These are phyloP conservation scores for Citrullus mucosospermus DNA, from an alignment of 306 rosid species.

Conservation along the genomic window DNA sequence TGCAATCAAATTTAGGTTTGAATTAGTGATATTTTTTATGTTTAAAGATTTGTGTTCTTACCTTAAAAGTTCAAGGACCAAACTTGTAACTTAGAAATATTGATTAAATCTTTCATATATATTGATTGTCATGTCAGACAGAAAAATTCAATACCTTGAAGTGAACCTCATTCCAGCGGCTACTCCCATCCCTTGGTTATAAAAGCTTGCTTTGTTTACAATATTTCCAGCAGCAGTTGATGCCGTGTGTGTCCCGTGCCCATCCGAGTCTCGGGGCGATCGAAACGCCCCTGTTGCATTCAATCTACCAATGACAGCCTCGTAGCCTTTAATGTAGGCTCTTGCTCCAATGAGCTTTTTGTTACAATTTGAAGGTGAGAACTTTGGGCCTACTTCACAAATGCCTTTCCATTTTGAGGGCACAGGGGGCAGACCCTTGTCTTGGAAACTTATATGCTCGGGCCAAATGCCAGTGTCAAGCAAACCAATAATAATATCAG, in stretches of 20 bases:
- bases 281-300: conserved; percentile 30
- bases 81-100: too few relatives aligned
- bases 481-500: conserved; percentile 47
- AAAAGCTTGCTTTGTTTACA: conserved; percentile 29
- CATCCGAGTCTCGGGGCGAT: conserved; percentile 48
- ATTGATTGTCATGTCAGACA: not conserved
- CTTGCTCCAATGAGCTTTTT: conserved; percentile 63
- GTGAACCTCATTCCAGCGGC: conserved; percentile 55
- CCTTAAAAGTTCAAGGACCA: too few relatives aligned
- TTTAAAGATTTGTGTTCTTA: too few relatives aligned
- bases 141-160: conserved; percentile 8
- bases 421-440: conserved; percentile 26
- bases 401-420: conserved; percentile 59
- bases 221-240: conserved; percentile 51
- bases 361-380: conserved; percentile 44
- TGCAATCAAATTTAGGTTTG: too few relatives aligned
- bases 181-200: conserved; percentile 35
- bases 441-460: conserved; percentile 51
- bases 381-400: conserved; percentile 48
- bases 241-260: conserved; percentile 80
- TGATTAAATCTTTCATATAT: too few relatives aligned
- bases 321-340: conserved; percentile 45
- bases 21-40: too few relatives aligned
- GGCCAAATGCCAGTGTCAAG: conserved; percentile 78
- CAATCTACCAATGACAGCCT: conserved; percentile 29